phyloP scores from a whole-genome alignment of 1,139 yeast genomes.

The Debaryomyces sp. region DNA sequence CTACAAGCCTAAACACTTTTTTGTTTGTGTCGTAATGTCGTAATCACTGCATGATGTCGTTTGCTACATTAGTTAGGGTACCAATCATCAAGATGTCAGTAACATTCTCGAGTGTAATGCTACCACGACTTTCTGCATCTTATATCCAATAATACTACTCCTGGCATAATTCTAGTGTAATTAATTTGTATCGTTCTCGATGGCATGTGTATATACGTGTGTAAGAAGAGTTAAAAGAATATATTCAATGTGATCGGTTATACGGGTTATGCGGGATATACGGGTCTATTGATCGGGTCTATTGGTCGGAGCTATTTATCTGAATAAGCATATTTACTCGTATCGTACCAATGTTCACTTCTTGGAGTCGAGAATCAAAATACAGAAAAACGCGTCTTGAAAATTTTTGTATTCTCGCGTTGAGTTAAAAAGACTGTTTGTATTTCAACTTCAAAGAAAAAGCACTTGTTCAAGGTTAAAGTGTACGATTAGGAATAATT shows the following conservation, averaged over 20 bases:
- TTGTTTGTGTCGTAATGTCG: slow-evolving; percentile 3
- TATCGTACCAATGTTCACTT: background rate
- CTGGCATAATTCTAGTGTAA: background rate
- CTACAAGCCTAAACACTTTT: background rate
- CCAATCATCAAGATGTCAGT: background rate
- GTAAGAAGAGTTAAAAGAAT: background rate
- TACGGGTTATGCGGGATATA: background rate
- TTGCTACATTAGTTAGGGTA: background rate
- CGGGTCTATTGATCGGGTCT: background rate
- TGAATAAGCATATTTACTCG: background rate
- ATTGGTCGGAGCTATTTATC: background rate
- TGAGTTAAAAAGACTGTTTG: background rate
- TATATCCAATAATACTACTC: background rate
- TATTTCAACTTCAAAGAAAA: background rate
- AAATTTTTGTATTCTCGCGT: slow-evolving; percentile 1
- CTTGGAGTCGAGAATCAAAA: background rate
- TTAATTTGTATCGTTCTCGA: background rate
- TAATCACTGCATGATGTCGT: background rate
- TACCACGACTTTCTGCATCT: background rate
- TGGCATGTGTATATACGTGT: background rate
- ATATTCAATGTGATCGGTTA: background rate
- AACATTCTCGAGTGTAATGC: background rate
- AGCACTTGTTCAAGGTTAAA: background rate
- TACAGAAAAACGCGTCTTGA: slow-evolving; percentile 4
- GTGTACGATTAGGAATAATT: background rate